Conservation (phyloP, 805 yeast species). For the Cyberlindnera maritima region DNA sequence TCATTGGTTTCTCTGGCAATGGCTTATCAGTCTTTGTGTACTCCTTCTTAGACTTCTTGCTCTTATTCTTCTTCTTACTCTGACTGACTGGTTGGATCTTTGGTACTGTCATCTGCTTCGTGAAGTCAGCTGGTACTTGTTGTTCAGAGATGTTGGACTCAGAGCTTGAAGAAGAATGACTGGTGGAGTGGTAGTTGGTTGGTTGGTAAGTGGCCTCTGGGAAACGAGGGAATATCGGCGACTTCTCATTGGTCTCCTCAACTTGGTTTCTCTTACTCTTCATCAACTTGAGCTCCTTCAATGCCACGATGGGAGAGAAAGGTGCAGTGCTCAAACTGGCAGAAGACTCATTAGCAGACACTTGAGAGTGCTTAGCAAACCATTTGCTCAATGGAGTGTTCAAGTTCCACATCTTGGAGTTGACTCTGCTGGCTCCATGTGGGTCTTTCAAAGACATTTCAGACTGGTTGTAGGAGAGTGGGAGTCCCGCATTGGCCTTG, state of each 20-base stretch:
- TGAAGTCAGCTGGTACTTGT: constrained; percentile 10
- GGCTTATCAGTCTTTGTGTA: constrained; percentile 11
- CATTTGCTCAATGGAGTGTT: constrained; percentile 28
- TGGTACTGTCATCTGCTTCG: constrained; percentile 9
- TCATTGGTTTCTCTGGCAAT: constrained; percentile 20
- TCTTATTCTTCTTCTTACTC: constrained; percentile 2
- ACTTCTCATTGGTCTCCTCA: constrained; percentile 13
- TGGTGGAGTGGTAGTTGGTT: constrained; percentile 5
- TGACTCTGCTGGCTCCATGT: constrained; percentile 3
- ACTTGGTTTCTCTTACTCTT: constrained; percentile 11
- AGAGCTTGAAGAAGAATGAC: constrained; percentile 4
- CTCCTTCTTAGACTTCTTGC: background rate
- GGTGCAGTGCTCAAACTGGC: constrained; percentile 25
- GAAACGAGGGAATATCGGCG: constrained; percentile 24
- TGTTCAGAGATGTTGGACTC: constrained; percentile 14
- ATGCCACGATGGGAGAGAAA: constrained; percentile 23
- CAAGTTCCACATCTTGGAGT: constrained; percentile 21
- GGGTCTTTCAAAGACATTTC: constrained; percentile 23
- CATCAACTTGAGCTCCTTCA: constrained; percentile 25
- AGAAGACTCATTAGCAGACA: constrained; percentile 3
- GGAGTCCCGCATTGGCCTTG: background rate
- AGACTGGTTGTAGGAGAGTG: constrained; percentile 8
- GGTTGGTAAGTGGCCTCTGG: constrained; percentile 20
- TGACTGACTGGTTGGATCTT: constrained; percentile 16
- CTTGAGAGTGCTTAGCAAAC: constrained; percentile 24